phyloP scores from a whole-genome alignment of 106 monocot species.

The Triglochin maritima region DNA sequence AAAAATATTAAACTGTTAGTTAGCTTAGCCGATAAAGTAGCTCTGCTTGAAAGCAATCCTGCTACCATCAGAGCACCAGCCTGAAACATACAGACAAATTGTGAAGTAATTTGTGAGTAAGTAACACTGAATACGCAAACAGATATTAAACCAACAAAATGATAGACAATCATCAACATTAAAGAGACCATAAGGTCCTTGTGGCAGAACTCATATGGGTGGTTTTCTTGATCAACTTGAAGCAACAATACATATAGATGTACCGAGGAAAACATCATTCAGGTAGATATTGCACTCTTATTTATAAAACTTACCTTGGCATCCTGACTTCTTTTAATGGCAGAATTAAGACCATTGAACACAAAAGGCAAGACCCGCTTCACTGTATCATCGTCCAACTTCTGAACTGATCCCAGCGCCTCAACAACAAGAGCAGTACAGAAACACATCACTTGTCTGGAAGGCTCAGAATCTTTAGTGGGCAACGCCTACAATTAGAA shows the following conservation, averaged over 20 bases:
- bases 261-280: no score
- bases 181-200: no score
- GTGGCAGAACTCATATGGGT: no score
- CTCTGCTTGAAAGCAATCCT: slow-evolving; percentile 65
- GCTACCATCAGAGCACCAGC: slow-evolving; percentile 89
- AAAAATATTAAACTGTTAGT: slow-evolving; percentile 39
- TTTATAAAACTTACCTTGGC: slow-evolving; percentile 36
- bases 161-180: not conserved
- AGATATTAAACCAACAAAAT: not conserved
- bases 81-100: slow-evolving; percentile 30
- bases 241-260: not conserved
- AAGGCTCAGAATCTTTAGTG: slow-evolving; percentile 46
- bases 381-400: slow-evolving; percentile 63
- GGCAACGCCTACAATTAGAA: slow-evolving; percentile 48
- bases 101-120: not conserved
- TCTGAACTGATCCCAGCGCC: slow-evolving; percentile 48
- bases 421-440: slow-evolving; percentile 77
- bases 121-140: not conserved
- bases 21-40: slow-evolving; percentile 52
- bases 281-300: no score
- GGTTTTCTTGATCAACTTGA: not conserved
- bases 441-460: slow-evolving; percentile 66
- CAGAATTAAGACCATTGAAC: slow-evolving; percentile 54
- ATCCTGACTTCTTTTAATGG: slow-evolving; percentile 38
- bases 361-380: slow-evolving; percentile 57